phyloP scores from a whole-genome alignment of 305 asterid genomes.

The Ilex paraguariensis region DNA sequence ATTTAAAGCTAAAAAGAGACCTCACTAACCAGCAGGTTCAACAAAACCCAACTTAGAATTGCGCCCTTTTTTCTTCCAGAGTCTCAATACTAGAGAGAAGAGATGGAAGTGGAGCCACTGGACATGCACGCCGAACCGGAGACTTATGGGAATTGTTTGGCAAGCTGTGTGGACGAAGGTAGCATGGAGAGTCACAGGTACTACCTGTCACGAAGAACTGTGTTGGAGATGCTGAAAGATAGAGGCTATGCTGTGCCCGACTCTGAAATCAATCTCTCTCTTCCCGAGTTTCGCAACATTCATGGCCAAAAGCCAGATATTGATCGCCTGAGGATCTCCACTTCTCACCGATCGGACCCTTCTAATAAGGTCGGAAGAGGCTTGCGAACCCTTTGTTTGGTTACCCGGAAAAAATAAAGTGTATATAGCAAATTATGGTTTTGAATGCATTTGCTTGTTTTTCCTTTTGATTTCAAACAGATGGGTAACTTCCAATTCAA shows the following conservation, averaged over 20 bases:
- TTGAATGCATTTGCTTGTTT: too few species aligned
- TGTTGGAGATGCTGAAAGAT: slow-evolving; percentile 86
- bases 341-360: slow-evolving; percentile 38
- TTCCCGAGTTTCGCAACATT: slow-evolving; percentile 54
- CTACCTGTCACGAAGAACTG: slow-evolving; percentile 68
- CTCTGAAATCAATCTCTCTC: slow-evolving; percentile 55
- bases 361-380: slow-evolving; percentile 20
- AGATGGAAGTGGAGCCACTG: slow-evolving; percentile 1
- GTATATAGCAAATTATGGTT: too few species aligned
- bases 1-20: too few species aligned
- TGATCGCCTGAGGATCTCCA: slow-evolving; percentile 37
- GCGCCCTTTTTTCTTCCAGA: too few species aligned
- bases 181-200: slow-evolving; percentile 64
- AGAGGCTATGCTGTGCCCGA: slow-evolving; percentile 79
- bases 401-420: too few species aligned
- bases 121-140: slow-evolving; percentile 21
- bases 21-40: too few species aligned
- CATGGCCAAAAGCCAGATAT: slow-evolving; percentile 46
- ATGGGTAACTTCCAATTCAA: too few species aligned
- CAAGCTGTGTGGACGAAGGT: slow-evolving; percentile 51
- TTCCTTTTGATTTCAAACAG: too few species aligned
- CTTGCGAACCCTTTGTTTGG: not conserved
- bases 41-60: too few species aligned
- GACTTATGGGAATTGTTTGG: slow-evolving; percentile 38
- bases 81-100: not conserved